A percentile compares a stretch with the other conserved stretches of the same genome.
These are phyloP conservation scores for Ogataea trehaloabstinens DNA, from an alignment of 805 yeast species.

Conservation along the genomic window DNA sequence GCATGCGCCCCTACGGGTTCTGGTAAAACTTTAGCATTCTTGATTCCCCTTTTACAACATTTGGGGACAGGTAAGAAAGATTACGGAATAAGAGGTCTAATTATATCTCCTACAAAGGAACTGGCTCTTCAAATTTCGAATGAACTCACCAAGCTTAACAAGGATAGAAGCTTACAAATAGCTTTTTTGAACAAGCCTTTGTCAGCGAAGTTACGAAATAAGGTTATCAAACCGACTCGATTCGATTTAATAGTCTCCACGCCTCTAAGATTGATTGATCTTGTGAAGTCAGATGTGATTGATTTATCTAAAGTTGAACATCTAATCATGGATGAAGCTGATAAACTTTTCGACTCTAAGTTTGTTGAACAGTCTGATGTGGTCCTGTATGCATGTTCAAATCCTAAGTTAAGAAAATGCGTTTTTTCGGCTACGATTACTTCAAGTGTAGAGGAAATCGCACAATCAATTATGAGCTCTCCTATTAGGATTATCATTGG, in stretches of 20 bases:
- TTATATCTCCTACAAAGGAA: conserved; percentile 93
- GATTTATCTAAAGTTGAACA: conserved; percentile 67
- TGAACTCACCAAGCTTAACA: conserved; percentile 58
- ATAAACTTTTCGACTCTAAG: conserved; percentile 81
- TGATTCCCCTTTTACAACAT: conserved; percentile 74
- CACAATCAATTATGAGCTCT: conserved; percentile 78
- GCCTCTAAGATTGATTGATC: conserved; percentile 83
- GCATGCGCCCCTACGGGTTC: conserved; percentile 99
- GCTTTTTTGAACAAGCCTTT: conserved; percentile 71
- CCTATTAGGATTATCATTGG: conserved; percentile 89
- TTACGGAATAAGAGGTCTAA: conserved; percentile 66
- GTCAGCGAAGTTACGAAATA: conserved; percentile 64
- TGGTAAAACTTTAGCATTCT: conserved; percentile 91
- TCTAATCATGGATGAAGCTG: conserved; percentile 93
- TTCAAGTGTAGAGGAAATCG: conserved; percentile 86
- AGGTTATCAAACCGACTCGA: conserved; percentile 55
- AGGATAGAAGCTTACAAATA: conserved; percentile 54
- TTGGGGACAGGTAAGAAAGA: conserved; percentile 28
- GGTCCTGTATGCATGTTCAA: conserved; percentile 59
- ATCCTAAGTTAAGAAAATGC: conserved; percentile 58
- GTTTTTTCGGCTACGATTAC: conserved; percentile 96
- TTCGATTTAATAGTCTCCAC: conserved; percentile 84
- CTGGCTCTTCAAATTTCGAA: conserved; percentile 81
- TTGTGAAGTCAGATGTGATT: conserved; percentile 59
- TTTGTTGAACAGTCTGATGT: conserved; percentile 91